A percentile compares a stretch with the other conserved stretches of the same genome.
Conservation (phyloP, 441 rosid genomes). For the Hura crepitans region DNA sequence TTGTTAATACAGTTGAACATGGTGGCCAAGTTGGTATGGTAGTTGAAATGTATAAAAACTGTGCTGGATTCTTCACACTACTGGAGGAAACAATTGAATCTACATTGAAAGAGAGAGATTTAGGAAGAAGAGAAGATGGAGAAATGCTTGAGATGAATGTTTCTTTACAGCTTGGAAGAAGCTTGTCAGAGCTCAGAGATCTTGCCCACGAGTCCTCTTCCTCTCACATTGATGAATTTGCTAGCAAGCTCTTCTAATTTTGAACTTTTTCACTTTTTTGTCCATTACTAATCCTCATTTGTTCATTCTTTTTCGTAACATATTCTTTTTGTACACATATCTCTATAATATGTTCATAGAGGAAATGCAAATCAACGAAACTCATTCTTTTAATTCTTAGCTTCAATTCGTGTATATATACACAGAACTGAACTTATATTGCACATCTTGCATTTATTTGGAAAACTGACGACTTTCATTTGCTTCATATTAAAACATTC, state of each 20-base stretch:
- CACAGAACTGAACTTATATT: too few relatives aligned
- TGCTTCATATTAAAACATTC: neutral
- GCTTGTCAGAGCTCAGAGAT: slow-evolving; percentile 56
- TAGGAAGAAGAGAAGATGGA: slow-evolving; percentile 50
- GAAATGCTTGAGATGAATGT: slow-evolving; percentile 54
- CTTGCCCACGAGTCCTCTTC: slow-evolving; percentile 38
- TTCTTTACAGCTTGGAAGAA: slow-evolving; percentile 65
- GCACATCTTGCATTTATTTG: too few relatives aligned
- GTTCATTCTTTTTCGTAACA: slow-evolving; percentile 27
- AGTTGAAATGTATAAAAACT: slow-evolving; percentile 73
- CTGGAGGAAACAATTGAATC: slow-evolving; percentile 52
- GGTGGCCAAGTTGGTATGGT: slow-evolving; percentile 78
- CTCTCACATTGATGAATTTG: slow-evolving; percentile 46
- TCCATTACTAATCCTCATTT: slow-evolving; percentile 15
- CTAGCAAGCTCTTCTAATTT: slow-evolving; percentile 61
- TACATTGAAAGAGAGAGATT: slow-evolving; percentile 32
- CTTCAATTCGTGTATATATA: too few relatives aligned
- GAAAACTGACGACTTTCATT: neutral
- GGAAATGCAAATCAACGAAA: neutral
- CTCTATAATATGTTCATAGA: too few relatives aligned
- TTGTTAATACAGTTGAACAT: slow-evolving; percentile 64
- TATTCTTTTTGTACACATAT: neutral
- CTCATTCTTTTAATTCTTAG: too few relatives aligned
- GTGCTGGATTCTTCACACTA: slow-evolving; percentile 51
- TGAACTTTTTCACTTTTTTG: neutral